These are phyloP conservation scores for Phytophthora palmivora DNA, from an alignment of 352 stramenopile species.

Conservation along the genomic window DNA sequence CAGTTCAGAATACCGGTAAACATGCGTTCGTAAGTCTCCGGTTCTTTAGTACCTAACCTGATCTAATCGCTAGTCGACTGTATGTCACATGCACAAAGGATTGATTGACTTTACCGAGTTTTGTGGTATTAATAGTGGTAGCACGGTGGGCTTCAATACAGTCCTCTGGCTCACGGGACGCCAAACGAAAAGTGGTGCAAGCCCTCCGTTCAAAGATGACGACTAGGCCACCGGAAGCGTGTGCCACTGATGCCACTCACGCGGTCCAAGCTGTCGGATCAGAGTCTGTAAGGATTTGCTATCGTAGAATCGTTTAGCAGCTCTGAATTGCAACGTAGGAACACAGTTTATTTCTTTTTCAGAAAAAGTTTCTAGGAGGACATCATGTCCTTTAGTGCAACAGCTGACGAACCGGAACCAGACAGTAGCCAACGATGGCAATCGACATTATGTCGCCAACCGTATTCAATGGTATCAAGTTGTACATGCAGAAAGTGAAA, in stretches of 20 bases:
- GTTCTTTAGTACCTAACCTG: neutral
- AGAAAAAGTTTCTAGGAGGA: constrained; percentile 4
- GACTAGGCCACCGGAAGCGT: constrained; percentile 17
- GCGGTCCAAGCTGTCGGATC: constrained; percentile 19
- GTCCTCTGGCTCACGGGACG: constrained; percentile 1
- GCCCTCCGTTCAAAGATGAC: constrained; percentile 7
- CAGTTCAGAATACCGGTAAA: neutral
- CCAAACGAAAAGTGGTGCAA: constrained; percentile 9
- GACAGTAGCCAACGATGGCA: neutral
- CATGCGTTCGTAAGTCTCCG: constrained; percentile 1
- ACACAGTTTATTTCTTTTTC: neutral
- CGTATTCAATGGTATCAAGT: neutral
- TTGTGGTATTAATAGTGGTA: neutral
- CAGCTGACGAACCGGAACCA: constrained; percentile 2
- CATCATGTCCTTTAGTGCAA: neutral
- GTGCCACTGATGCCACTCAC: constrained; percentile 16
- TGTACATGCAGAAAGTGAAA: neutral
- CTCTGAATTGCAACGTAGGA: neutral
- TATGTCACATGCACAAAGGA: neutral
- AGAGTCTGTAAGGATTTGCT: constrained; percentile 22
- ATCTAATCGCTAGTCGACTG: constrained; percentile 14
- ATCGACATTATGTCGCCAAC: neutral
- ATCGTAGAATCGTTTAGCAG: constrained; percentile 17
- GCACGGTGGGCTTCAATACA: neutral
- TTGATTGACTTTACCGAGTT: neutral